These are phyloP conservation scores for Pyronema domesticum DNA, from an alignment of 495 filamentous ascomycete genomes.

Conservation along the genomic window DNA sequence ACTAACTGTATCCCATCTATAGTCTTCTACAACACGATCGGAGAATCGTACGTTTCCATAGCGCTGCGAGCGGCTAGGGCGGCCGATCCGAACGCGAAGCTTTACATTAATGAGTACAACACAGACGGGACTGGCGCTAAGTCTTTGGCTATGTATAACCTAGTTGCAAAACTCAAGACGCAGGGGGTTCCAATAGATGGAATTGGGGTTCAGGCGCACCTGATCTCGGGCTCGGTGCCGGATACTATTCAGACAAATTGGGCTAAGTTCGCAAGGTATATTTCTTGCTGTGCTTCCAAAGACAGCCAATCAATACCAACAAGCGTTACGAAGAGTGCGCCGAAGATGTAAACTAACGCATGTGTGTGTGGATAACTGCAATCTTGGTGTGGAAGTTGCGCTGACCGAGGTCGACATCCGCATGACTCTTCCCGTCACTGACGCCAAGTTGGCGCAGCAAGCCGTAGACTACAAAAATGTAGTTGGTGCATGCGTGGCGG, in stretches of 20 bases:
- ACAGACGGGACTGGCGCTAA: conserved; percentile 40
- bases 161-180: conserved; percentile 32
- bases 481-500: conserved; percentile 26
- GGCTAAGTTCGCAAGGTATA: background rate
- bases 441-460: conserved; percentile 37
- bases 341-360: too few relatives aligned
- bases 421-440: conserved; percentile 26
- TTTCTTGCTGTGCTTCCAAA: background rate
- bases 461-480: conserved; percentile 44
- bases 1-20: background rate
- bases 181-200: conserved; percentile 40
- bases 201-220: conserved; percentile 41
- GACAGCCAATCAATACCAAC: background rate
- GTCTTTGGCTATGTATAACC: conserved; percentile 27
- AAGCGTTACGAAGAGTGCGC: background rate
- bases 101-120: conserved; percentile 58
- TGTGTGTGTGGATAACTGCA: background rate
- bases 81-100: conserved; percentile 33
- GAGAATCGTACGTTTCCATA: conserved; percentile 32
- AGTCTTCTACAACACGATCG: conserved; percentile 30
- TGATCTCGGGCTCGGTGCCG: conserved; percentile 32
- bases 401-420: conserved; percentile 47
- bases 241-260: conserved; percentile 2
- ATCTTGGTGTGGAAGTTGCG: conserved; percentile 38
- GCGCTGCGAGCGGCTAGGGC: conserved; percentile 33